These are phyloP conservation scores for Aspergillus sclerotialis DNA, from an alignment of 2,329 filamentous ascomycete species.

Conservation along the genomic window DNA sequence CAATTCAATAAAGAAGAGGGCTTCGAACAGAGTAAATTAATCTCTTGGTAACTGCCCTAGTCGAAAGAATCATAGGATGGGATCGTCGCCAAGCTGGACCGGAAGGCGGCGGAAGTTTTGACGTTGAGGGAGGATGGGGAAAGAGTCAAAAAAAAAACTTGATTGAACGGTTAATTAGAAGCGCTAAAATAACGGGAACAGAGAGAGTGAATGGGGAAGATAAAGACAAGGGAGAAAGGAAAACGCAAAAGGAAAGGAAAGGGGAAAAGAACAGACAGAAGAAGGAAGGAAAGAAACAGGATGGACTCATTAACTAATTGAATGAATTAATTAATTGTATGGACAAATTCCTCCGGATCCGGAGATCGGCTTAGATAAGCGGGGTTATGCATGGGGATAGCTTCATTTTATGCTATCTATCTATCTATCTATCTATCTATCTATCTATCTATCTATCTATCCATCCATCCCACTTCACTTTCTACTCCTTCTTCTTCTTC, in stretches of 20 bases:
- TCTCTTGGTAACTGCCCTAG: not conserved
- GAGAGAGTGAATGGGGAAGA: not conserved
- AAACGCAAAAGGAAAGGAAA: not conserved
- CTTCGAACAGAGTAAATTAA: not conserved
- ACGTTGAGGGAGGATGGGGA: no score
- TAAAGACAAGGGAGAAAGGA: not conserved
- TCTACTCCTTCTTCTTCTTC: slow-evolving; percentile 5
- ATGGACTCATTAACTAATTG: no score
- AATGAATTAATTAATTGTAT: no score
- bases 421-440: not conserved
- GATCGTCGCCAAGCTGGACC: no score
- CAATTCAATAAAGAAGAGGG: not conserved
- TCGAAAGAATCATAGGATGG: no score
- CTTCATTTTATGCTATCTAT: no score
- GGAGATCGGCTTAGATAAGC: no score
- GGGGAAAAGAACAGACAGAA: slow-evolving; percentile 1
- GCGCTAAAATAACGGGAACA: no score
- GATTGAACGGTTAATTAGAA: no score
- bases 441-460: not conserved
- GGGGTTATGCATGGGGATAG: no score
- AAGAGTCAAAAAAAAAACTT: not conserved
- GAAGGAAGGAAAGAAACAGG: slow-evolving; percentile 2
- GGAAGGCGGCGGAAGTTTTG: no score
- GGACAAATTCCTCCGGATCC: slow-evolving; percentile 5
- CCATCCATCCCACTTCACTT: slow-evolving; percentile 1